Evolutionary conservation across 176 grass and related monocot species (phyloP), one percentile per base, ranked within the genome.

Genomic region (Bothriochloa decipiens): DNA sequence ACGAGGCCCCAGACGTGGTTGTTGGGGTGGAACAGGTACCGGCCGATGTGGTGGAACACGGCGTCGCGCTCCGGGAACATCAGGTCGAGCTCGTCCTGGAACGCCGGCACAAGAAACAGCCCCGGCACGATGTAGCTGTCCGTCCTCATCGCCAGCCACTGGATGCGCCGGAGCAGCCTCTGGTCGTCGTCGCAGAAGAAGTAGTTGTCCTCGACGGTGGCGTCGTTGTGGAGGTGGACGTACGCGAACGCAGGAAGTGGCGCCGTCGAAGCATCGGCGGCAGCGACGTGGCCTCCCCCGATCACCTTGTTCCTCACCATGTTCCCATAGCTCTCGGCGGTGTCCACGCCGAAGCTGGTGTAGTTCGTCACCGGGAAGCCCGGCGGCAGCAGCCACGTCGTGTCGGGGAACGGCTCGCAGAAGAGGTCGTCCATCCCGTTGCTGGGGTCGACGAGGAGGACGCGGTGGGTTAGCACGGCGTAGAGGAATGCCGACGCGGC

Each of bases 181-280:
- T 96, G 94, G 90, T 93, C 91, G 47, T 86, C 91, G 22, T 83
- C 84, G 70, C 94, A 96, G 79, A 77, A 96, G 91, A 96, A 92
- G 1, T 16, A 17, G n/a, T 79, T 79, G 77, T 88, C 86, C 3
- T 87, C 28, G 0, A 29, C 4, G 6, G 53, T 57, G 40, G 42
- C 13, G 88, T 78, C 47, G 80, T 91, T 39, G 52, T 86, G 28
- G 55, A 90, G 82, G 6, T 92, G 88, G 33, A 92, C 6, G 75
- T 91, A 96, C n/a, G 79, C 75, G 17, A 88, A 92, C 33, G 81
- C 33, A 11, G 93, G 88, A 28, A 84, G 5, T 9, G 5, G 65
- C 73, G 2, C 28, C 25, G 61, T 10, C 8, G 47, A 7, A 12
- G 2, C 28, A 5, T 81, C 77, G 0, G 1, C 62, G 53, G 0